Evolutionary conservation across 1,284 basidiomycete species (phyloP).

Genomic region (Microbotryum silenes-acaulis): DNA sequence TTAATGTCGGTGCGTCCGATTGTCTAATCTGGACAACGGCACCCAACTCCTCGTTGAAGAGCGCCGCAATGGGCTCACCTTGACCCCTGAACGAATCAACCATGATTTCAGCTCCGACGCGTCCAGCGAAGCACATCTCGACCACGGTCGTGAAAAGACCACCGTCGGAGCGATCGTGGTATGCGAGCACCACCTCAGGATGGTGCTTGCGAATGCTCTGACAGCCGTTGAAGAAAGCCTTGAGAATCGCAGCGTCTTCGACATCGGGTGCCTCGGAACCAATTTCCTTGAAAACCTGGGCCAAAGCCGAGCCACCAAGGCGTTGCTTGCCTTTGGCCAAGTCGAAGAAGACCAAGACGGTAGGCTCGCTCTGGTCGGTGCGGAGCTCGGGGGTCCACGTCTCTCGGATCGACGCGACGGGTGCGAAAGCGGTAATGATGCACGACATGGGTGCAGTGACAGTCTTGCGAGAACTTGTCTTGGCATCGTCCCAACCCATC

Average conservation of each 20-base stretch:
- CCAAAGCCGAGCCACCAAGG: constrained; percentile 87
- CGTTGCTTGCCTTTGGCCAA: constrained; percentile 74
- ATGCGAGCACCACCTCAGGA: constrained; percentile 70
- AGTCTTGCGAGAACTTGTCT: constrained; percentile 59
- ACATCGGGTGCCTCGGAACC: constrained; percentile 85
- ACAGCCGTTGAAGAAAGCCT: constrained; percentile 72
- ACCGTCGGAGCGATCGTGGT: constrained; percentile 97
- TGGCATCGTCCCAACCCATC: constrained; percentile 73
- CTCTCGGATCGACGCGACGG: constrained; percentile 64
- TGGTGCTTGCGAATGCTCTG: constrained; percentile 57
- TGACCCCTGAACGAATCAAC: constrained; percentile 49
- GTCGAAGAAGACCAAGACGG: constrained; percentile 81
- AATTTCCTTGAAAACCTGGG: constrained; percentile 90
- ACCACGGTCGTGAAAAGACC: constrained; percentile 82
- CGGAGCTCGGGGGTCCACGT: constrained; percentile 93
- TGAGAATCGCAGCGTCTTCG: constrained; percentile 64
- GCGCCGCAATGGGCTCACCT: constrained; percentile 55
- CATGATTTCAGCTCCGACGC: constrained; percentile 63
- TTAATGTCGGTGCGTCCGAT: constrained; percentile 49
- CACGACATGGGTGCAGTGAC: constrained; percentile 86
- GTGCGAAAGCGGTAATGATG: constrained; percentile 90
- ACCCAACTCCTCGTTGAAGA: constrained; percentile 97
- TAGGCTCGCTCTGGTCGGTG: constrained; percentile 53
- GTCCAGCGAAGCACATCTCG: constrained; percentile 96
- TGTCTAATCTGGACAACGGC: constrained; percentile 79